Evolutionary conservation across 2,329 filamentous ascomycete species (phyloP).

Genomic region (Dothideomycetes sp.): DNA sequence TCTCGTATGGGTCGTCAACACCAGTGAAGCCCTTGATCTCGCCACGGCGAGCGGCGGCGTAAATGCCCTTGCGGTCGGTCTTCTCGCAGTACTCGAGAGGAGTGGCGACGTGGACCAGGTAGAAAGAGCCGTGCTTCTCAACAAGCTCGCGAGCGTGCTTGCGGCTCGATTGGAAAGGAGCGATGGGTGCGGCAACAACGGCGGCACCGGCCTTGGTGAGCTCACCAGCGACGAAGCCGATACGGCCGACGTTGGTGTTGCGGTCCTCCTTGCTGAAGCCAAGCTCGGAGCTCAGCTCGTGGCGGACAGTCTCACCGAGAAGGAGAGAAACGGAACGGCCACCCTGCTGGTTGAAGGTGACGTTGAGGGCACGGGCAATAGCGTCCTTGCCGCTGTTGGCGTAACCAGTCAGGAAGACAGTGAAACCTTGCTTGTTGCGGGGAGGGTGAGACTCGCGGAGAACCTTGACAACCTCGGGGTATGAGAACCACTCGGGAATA

Average conservation of each 20-base stretch:
- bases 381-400: conserved; percentile 96
- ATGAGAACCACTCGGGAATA: conserved; percentile 99
- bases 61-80: conserved; percentile 89
- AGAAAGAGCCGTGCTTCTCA: conserved; percentile 83
- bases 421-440: conserved; percentile 88
- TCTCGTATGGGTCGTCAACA: conserved; percentile 94
- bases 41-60: conserved; percentile 70
- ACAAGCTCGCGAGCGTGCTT: conserved; percentile 73
- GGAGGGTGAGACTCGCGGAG: conserved; percentile 94
- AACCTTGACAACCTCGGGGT: conserved; percentile 95
- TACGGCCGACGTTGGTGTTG: conserved; percentile 88
- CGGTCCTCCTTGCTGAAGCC: conserved; percentile 92
- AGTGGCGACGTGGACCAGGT: conserved; percentile 89
- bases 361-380: conserved; percentile 88
- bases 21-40: conserved; percentile 98
- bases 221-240: conserved; percentile 92
- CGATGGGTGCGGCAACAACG: conserved; percentile 93
- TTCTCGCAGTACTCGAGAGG: conserved; percentile 87
- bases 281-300: conserved; percentile 86
- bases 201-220: conserved; percentile 86
- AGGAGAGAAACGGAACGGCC: conserved; percentile 90
- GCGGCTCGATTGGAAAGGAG: conserved; percentile 75
- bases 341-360: conserved; percentile 95
- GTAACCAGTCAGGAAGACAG: conserved; percentile 94
- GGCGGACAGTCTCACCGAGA: conserved; percentile 88